Percentiles rank a stretch among this genome's conserved stretches.
Evolutionary conservation across 2,329 filamentous ascomycete species (phyloP).

Genomic region (Apiospora rasikravindrae): DNA sequence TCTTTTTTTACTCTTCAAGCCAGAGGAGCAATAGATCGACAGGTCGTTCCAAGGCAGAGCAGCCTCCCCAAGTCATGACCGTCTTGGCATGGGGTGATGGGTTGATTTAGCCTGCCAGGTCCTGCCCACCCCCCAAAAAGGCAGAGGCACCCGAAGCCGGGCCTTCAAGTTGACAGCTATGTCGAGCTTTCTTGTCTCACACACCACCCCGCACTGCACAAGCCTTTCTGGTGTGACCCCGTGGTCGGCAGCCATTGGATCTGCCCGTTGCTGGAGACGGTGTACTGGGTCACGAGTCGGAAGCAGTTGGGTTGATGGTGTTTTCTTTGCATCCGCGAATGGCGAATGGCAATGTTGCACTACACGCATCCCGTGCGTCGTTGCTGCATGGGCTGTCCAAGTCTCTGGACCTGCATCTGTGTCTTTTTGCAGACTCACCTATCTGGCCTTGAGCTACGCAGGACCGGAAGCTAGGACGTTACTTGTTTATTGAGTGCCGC

Average conservation of each 20-base stretch:
- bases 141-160: neutral
- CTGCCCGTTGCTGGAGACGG: neutral
- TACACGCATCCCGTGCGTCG: neutral
- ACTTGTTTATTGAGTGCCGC: neutral
- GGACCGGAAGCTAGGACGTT: neutral
- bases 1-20: neutral
- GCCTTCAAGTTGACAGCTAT: neutral
- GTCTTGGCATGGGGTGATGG: neutral
- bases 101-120: no score
- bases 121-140: neutral
- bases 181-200: neutral
- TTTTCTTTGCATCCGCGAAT: neutral
- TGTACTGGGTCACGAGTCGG: constrained; percentile 12
- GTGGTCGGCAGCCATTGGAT: neutral
- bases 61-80: neutral
- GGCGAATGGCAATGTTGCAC: neutral
- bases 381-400: neutral
- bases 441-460: neutral
- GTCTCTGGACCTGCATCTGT: neutral
- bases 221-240: constrained; percentile 11
- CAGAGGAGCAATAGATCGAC: neutral
- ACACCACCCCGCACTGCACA: neutral
- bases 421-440: neutral
- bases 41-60: neutral
- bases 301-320: neutral